phyloP scores from a whole-genome alignment of 169 alveolate genomes.

The Babesia bovis region DNA sequence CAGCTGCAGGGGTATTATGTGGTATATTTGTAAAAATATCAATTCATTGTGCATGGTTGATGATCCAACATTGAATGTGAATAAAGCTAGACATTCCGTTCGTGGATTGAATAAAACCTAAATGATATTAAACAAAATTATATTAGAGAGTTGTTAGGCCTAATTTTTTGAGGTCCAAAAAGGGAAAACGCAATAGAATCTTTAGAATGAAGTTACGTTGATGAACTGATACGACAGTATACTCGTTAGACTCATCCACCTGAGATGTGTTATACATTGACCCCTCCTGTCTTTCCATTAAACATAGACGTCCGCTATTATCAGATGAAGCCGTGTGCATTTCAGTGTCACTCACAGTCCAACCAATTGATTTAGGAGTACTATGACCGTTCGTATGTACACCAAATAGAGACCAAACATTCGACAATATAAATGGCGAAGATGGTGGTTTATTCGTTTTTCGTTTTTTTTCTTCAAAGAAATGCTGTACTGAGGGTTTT shows the following conservation, averaged over 20 bases:
- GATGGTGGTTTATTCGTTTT: background rate
- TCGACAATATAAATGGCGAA: constrained; percentile 1
- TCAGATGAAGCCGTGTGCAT: background rate
- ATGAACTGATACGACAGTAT: background rate
- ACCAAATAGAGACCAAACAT: background rate
- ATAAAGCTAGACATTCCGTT: background rate
- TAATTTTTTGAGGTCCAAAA: constrained; percentile 14
- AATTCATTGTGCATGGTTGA: constrained; percentile 37
- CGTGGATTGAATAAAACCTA: too few species aligned
- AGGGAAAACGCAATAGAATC: constrained; percentile 27
- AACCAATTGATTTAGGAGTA: background rate
- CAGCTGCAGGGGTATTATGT: constrained; percentile 1
- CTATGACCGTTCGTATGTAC: background rate
- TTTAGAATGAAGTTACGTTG: constrained; percentile 20
- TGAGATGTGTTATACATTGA: background rate
- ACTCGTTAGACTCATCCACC: background rate
- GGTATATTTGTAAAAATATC: constrained; percentile 27
- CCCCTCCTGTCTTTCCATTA: background rate
- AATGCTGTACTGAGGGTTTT: background rate
- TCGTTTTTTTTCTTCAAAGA: background rate
- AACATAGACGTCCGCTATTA: background rate
- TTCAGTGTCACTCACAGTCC: background rate
- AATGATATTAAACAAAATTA: too few species aligned
- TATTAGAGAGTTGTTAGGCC: too few species aligned
- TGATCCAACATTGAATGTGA: background rate